These are phyloP conservation scores for Calophaca sinica DNA, from an alignment of 306 rosid species.

Conservation along the genomic window DNA sequence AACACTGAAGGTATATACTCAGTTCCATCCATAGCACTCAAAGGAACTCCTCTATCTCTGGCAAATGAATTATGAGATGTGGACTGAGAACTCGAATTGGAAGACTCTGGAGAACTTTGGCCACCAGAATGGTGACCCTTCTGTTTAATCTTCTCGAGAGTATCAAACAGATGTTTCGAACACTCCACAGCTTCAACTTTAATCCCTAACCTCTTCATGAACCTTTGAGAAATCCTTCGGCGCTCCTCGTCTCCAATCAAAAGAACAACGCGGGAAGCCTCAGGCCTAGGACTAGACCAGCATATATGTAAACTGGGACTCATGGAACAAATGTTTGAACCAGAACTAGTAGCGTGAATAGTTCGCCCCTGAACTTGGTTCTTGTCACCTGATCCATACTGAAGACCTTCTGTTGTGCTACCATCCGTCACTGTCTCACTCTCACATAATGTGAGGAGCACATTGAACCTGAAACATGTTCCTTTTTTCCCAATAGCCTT, in stretches of 20 bases:
- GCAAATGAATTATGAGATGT: slow-evolving; percentile 24
- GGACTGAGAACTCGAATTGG: slow-evolving; percentile 29
- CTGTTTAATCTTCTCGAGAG: slow-evolving; percentile 45
- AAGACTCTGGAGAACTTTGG: slow-evolving; percentile 40
- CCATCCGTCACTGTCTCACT: slow-evolving; percentile 31
- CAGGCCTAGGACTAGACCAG: slow-evolving; percentile 49
- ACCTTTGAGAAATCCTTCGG: slow-evolving; percentile 20
- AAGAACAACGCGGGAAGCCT: slow-evolving; percentile 53
- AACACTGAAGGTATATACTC: slow-evolving; percentile 33
- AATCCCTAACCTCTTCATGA: slow-evolving; percentile 50
- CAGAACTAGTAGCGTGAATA: slow-evolving; percentile 46
- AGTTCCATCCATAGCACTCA: slow-evolving; percentile 44
- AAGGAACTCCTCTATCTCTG: slow-evolving; percentile 34
- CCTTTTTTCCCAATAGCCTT: slow-evolving; percentile 68
- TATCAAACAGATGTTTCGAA: neutral
- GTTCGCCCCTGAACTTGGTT: slow-evolving; percentile 28
- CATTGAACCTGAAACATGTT: slow-evolving; percentile 75
- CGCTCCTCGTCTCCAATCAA: slow-evolving; percentile 40
- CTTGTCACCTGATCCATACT: slow-evolving; percentile 19
- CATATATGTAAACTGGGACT: slow-evolving; percentile 45
- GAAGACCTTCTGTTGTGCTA: slow-evolving; percentile 41
- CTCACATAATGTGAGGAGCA: slow-evolving; percentile 49
- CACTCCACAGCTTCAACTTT: slow-evolving; percentile 37
- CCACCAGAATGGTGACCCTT: slow-evolving; percentile 1
- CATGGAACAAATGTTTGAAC: slow-evolving; percentile 33